Percentiles rank a stretch among this genome's conserved stretches.
phyloP scores from a whole-genome alignment of 177 flowering plant genomes.

The Vitis hybrid region DNA sequence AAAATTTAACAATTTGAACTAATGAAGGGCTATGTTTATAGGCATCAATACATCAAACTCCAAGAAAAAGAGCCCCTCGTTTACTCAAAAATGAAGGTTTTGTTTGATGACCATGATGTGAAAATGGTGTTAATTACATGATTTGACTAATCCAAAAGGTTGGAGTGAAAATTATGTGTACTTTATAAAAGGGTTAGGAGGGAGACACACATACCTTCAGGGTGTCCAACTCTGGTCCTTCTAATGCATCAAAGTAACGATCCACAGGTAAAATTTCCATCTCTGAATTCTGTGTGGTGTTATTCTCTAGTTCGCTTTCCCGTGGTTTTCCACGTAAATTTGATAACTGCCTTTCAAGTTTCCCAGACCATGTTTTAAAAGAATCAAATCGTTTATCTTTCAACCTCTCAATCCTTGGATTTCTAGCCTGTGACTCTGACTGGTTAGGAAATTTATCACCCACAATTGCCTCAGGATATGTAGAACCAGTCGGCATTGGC shows the following conservation, averaged over 20 bases:
- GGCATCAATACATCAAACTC: no score
- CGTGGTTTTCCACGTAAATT: constrained; percentile 38
- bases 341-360: constrained; percentile 58
- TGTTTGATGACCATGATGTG: no score
- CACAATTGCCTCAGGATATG: constrained; percentile 14
- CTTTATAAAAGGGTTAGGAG: no score
- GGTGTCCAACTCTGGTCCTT: constrained; percentile 70
- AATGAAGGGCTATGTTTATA: no score
- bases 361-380: constrained; percentile 70
- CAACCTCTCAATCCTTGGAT: constrained; percentile 27
- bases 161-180: no score
- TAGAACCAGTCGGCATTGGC: constrained; percentile 43
- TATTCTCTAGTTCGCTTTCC: constrained; percentile 17
- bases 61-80: no score
- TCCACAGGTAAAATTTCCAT: constrained; percentile 41
- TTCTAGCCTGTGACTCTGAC: constrained; percentile 9
- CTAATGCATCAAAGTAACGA: constrained; percentile 65
- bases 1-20: no score
- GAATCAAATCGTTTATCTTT: constrained; percentile 53
- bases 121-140: no score
- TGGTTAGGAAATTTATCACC: neutral
- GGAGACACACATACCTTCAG: constrained; percentile 41
- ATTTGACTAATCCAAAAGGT: no score
- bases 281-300: constrained; percentile 14
- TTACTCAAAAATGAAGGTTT: no score